phyloP scores from a whole-genome alignment of 202 grass and related monocot species.

The Panicum virgatum region DNA sequence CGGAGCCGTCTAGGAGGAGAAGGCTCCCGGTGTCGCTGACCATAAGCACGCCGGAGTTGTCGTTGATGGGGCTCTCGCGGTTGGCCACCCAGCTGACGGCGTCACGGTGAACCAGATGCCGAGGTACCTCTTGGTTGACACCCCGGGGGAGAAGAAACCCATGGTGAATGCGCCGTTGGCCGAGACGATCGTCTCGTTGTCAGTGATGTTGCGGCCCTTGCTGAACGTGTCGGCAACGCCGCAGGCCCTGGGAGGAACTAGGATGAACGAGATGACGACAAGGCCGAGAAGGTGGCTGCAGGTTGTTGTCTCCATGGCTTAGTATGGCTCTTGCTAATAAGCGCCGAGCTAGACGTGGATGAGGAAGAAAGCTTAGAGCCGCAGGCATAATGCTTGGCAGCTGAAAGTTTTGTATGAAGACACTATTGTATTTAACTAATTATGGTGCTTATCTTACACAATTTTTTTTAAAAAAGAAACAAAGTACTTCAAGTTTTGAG shows the following conservation, averaged over 20 bases:
- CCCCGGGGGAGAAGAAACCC: slow-evolving; percentile 51
- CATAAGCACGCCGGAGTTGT: slow-evolving; percentile 9
- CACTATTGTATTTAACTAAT: neutral
- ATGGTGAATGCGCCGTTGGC: slow-evolving; percentile 27
- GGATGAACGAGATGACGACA: neutral
- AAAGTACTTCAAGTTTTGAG: too few relatives aligned
- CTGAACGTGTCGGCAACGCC: slow-evolving; percentile 11
- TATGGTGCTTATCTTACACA: neutral
- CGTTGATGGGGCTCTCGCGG: slow-evolving; percentile 5
- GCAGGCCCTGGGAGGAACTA: neutral
- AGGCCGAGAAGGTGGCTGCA: neutral
- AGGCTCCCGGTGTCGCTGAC: neutral
- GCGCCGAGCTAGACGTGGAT: neutral
- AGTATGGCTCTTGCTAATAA: neutral
- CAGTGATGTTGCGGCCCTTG: neutral
- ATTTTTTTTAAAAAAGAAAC: too few relatives aligned
- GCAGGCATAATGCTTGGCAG: neutral
- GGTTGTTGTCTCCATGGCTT: neutral
- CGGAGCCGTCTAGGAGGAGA: neutral
- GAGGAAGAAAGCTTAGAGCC: neutral
- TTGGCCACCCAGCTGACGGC: slow-evolving; percentile 54
- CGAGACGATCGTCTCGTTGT: slow-evolving; percentile 44
- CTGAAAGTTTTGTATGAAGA: neutral
- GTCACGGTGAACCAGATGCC: slow-evolving; percentile 44
- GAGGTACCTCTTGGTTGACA: slow-evolving; percentile 42